Conservation (phyloP, 1,284 basidiomycete genomes). For the Pseudozyma sp. region DNA sequence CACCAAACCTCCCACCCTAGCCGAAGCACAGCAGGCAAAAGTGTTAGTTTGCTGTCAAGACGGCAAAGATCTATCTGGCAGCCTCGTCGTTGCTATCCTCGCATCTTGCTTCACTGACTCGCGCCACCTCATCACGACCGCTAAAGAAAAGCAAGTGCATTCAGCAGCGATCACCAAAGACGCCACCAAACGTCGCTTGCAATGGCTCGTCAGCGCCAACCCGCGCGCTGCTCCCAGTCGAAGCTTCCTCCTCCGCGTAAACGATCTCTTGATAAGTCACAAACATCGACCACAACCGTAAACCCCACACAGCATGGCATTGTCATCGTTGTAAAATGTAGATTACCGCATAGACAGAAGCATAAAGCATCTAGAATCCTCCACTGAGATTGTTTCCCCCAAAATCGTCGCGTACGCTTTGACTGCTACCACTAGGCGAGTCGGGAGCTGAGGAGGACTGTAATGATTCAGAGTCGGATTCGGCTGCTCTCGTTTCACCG, state of each 20-base stretch:
- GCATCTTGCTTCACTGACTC: constrained; percentile 63
- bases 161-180: constrained; percentile 71
- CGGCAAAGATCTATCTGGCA: constrained; percentile 41
- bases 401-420: constrained; percentile 74
- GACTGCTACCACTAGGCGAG: constrained; percentile 39
- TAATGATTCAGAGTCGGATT: constrained; percentile 22
- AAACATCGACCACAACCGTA: constrained; percentile 70
- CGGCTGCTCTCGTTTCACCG: constrained; percentile 42
- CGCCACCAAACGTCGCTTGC: constrained; percentile 76
- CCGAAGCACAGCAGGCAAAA: neutral
- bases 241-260: constrained; percentile 80
- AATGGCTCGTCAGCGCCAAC: constrained; percentile 83
- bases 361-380: constrained; percentile 6
- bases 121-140: constrained; percentile 22
- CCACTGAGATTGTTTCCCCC: constrained; percentile 48
- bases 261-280: constrained; percentile 81
- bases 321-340: neutral
- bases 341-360: neutral
- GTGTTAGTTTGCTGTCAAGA: constrained; percentile 42
- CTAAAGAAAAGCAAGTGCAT: neutral
- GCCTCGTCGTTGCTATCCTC: constrained; percentile 42
- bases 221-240: constrained; percentile 81
- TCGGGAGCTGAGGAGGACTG: constrained; percentile 15
- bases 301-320: neutral
- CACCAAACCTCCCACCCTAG: neutral